Evolutionary conservation across 2,329 filamentous ascomycete genomes (phyloP), one percentile per base, ranked within the genome.

Genomic region (Penicillium sp.): DNA sequence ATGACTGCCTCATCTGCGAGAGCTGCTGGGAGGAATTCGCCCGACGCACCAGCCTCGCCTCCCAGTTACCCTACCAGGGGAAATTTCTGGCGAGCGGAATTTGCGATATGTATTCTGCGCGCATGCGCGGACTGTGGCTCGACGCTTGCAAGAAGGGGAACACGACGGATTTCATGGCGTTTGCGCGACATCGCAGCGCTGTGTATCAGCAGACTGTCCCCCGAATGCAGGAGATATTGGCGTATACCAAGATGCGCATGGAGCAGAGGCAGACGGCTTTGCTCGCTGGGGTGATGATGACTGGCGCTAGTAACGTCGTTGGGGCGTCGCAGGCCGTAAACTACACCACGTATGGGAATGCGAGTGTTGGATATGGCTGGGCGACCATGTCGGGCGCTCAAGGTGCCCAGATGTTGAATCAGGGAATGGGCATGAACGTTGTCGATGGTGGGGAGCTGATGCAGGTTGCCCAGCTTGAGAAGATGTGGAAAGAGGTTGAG

Each of bases 21-120:
- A 55, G 26, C 52, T 55, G 52, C 19, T 55, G 35, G 52, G 52
- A 55, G 38, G 52, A 55, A 11, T 55, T 55, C 29, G 52, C 45
- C 35, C 44, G 15, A 41, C 21, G 46, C 7, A 55, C 52, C 5
- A 29, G 38, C 21, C 52, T 55, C 23, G 52, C 52, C 11, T 11
- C 52, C 9, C 52, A 29, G 13, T n/a, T 55, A 26, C 35, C 50
- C 17, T 19, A 45, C n/a, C 52, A 46, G 19, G 52, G 52, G 13
- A 21, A n/a, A 5, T 7, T 46, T 19, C 5, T 55, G 19, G 35
- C 52, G 17, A 7, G 45, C 4, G 52, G 35, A 2, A 45, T 17
- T 26, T 55, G 52, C 21, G 41, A 46, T 29, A 9, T 55, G 35
- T 55, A 55, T 8, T 55, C 52, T 2, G 11, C 52, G 15, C 52